These are phyloP conservation scores for Coemansia sp. DNA, from an alignment of 192 early-diverging fungal genomes.

Conservation along the genomic window DNA sequence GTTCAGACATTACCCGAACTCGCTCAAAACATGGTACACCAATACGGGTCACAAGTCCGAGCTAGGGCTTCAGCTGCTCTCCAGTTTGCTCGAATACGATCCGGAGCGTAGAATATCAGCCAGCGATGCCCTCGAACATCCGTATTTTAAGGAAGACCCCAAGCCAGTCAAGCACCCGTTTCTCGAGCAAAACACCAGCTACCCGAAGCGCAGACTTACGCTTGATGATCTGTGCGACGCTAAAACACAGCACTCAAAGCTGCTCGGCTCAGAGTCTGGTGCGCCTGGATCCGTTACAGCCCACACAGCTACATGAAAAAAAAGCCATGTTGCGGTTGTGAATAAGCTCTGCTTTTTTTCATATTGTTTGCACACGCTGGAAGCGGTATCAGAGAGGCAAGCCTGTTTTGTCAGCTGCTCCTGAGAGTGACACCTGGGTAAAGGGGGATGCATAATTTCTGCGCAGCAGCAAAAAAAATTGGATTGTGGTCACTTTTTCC, in stretches of 20 bases:
- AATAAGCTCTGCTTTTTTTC: too few relatives aligned
- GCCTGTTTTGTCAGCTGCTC: too few relatives aligned
- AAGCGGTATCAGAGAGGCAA: too few relatives aligned
- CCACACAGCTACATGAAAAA: conserved; percentile 11
- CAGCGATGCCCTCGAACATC: conserved; percentile 73
- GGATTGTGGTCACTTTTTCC: too few relatives aligned
- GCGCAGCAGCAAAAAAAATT: neutral
- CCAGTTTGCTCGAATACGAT: conserved; percentile 77
- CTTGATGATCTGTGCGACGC: conserved; percentile 52
- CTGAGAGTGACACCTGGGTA: too few relatives aligned
- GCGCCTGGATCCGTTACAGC: conserved; percentile 16
- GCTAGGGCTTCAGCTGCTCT: conserved; percentile 67
- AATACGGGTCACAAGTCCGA: conserved; percentile 57
- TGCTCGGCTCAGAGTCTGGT: conserved; percentile 15
- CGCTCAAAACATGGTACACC: conserved; percentile 38
- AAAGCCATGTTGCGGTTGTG: too few relatives aligned
- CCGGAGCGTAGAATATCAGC: conserved; percentile 76
- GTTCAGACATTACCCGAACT: conserved; percentile 60
- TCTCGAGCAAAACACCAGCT: conserved; percentile 48
- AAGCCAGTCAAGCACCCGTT: conserved; percentile 47
- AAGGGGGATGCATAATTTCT: too few relatives aligned
- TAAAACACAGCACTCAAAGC: conserved; percentile 27
- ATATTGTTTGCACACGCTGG: too few relatives aligned
- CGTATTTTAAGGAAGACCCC: conserved; percentile 77
- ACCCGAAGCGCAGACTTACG: conserved; percentile 50